Evolutionary conservation across 1,139 yeast genomes (phyloP).

Genomic region (Pneumocystis sp.): DNA sequence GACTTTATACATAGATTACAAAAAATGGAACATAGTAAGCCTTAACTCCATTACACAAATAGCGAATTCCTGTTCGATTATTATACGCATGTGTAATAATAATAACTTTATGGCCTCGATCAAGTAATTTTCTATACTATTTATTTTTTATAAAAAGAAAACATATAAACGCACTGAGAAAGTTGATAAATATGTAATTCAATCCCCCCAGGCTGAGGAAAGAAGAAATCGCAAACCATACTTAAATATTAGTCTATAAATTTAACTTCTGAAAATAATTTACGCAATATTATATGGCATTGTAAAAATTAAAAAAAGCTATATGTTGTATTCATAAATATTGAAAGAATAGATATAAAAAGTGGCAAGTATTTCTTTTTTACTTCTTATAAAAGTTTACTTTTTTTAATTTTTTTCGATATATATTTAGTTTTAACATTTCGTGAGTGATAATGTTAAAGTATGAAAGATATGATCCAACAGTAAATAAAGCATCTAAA

Average conservation of each 20-base stretch:
- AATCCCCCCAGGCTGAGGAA: conserved; percentile 97
- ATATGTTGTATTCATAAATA: background rate
- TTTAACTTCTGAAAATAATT: conserved; percentile 15
- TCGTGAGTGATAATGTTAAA: background rate
- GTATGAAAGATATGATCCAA: background rate
- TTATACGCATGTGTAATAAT: conserved; percentile 66
- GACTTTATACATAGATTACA: conserved; percentile 36
- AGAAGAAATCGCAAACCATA: conserved; percentile 94
- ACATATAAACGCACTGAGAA: conserved; percentile 22
- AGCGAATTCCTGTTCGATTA: conserved; percentile 64
- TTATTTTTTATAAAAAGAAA: background rate
- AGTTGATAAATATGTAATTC: conserved; percentile 87
- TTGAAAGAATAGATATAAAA: background rate
- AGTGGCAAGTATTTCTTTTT: background rate
- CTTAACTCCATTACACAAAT: conserved; percentile 75
- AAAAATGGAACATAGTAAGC: conserved; percentile 81
- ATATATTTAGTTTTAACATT: too few relatives aligned
- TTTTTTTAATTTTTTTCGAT: too few relatives aligned
- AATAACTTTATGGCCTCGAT: conserved; percentile 80
- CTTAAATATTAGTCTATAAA: conserved; percentile 23
- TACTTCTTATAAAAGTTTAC: background rate
- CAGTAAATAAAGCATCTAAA: background rate
- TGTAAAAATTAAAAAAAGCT: background rate
- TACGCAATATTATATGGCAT: conserved; percentile 34
- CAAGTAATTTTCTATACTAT: conserved; percentile 52